Evolutionary conservation across 768 basidiomycete genomes (phyloP), one percentile per base, ranked within the genome.

Genomic region (Tricholoma furcatifolium): DNA sequence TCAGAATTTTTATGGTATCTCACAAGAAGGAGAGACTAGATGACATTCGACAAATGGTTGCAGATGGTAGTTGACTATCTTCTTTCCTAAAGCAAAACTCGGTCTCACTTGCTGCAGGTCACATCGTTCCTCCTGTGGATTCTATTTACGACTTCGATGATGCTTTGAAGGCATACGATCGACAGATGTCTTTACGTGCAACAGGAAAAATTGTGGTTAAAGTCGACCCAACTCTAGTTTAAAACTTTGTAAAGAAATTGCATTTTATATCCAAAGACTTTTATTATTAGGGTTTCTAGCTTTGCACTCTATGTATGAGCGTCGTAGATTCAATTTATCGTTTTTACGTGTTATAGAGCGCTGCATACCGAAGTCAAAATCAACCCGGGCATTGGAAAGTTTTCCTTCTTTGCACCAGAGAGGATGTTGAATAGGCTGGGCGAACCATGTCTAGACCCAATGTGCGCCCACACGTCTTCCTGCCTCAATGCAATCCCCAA

Each of bases 401-500:
- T n/a, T n/a, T n/a, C n/a, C n/a, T n/a, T n/a, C n/a, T n/a, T n/a
- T n/a, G n/a, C n/a, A n/a, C n/a, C n/a, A 7, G 27, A 27, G 27
- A 27, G 27, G 7, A 27, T 27, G 27, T 7, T n/a, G n/a, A 27
- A 27, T 7, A 27, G 4, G 27, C 27, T 27, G 27, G 27, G 27
- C 27, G 27, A 27, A 27, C 27, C 7, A 27, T 7, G 27, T 27
- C 27, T 27, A 27, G 27, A 7, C 15, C 79, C 80, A 82, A 24
- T 50, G 55, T 34, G 48, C 63, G 38, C 81, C 83, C 47, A 72
- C 86, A 18, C 67, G 72, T 65, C 85, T 81, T 12, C 88, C 93
- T 4, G 83, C 82, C 60, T 85, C 82, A 10, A 94, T 77, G 65
- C 93, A 95, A 62, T 96, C 93, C 7, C 84, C 85, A 1, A 95